Evolutionary conservation across 169 alveolate species (phyloP).

Genomic region (Hammondia hammondi): DNA sequence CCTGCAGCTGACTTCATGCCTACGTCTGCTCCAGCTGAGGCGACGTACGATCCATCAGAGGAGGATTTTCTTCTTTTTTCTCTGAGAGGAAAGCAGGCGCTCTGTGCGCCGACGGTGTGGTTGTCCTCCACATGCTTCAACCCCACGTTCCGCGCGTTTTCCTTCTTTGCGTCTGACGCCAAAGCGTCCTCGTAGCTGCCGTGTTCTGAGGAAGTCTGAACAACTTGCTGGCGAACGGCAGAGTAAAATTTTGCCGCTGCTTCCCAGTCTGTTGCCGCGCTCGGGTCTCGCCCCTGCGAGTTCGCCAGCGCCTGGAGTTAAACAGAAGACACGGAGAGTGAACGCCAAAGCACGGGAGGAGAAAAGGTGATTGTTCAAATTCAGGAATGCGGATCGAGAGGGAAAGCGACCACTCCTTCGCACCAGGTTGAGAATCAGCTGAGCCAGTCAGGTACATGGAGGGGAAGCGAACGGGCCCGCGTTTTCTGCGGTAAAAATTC

Average conservation of each 20-base stretch:
- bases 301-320: not conserved
- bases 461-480: too few species aligned
- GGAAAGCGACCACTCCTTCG: too few species aligned
- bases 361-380: too few species aligned
- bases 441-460: too few species aligned
- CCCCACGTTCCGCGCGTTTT: not conserved
- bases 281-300: not conserved
- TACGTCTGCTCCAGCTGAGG: not conserved
- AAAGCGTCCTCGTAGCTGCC: not conserved
- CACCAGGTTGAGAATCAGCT: too few species aligned
- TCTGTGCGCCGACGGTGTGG: not conserved
- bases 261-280: constrained; percentile 50
- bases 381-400: too few species aligned
- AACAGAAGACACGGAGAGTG: not conserved
- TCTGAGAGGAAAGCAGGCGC: not conserved
- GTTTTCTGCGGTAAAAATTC: too few species aligned
- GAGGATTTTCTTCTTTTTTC: not conserved
- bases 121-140: too few species aligned
- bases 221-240: constrained; percentile 33
- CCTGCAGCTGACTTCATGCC: not conserved
- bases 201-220: not conserved
- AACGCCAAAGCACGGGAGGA: not conserved
- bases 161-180: not conserved
- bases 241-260: constrained; percentile 67
- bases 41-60: not conserved